A percentile compares a stretch with the other conserved stretches of the same genome.
phyloP scores from a whole-genome alignment of 257 asterid species.

The Scutellaria galericulata region DNA sequence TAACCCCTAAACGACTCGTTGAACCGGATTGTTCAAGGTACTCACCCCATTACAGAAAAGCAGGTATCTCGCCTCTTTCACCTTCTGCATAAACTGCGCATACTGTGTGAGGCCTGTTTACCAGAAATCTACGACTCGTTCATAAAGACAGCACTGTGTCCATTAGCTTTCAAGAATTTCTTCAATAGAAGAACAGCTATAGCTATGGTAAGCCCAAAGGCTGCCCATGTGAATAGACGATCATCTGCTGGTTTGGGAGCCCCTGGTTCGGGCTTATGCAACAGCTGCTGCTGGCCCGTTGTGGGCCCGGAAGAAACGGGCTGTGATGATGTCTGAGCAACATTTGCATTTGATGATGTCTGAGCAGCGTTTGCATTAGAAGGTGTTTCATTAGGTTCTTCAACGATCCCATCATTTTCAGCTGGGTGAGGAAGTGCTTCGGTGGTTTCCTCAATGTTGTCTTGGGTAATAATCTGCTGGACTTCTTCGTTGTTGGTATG shows the following conservation, averaged over 20 bases:
- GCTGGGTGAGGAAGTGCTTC: constrained; percentile 43
- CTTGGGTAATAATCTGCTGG: constrained; percentile 40
- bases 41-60: neutral
- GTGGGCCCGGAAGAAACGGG: constrained; percentile 39
- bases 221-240: constrained; percentile 84
- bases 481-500: constrained; percentile 38
- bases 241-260: constrained; percentile 65
- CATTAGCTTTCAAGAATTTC: constrained; percentile 85
- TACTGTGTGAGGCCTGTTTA: neutral
- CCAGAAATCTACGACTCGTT: constrained; percentile 57
- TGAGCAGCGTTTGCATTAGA: constrained; percentile 32
- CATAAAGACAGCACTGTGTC: constrained; percentile 71
- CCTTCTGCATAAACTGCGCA: constrained; percentile 23
- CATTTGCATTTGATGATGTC: constrained; percentile 32
- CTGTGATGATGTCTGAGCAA: constrained; percentile 43
- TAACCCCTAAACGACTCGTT: neutral
- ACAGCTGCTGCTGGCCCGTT: constrained; percentile 41
- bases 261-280: constrained; percentile 47
- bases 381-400: constrained; percentile 45
- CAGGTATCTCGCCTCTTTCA: constrained; percentile 12
- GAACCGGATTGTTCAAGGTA: constrained; percentile 15
- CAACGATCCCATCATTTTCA: constrained; percentile 42
- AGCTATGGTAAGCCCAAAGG: constrained; percentile 80
- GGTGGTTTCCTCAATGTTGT: constrained; percentile 41
- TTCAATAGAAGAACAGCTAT: constrained; percentile 77